Base-by-base conservation (phyloP, 176 grass and related monocot genomes). In the Oryza glaberrima region DNA sequence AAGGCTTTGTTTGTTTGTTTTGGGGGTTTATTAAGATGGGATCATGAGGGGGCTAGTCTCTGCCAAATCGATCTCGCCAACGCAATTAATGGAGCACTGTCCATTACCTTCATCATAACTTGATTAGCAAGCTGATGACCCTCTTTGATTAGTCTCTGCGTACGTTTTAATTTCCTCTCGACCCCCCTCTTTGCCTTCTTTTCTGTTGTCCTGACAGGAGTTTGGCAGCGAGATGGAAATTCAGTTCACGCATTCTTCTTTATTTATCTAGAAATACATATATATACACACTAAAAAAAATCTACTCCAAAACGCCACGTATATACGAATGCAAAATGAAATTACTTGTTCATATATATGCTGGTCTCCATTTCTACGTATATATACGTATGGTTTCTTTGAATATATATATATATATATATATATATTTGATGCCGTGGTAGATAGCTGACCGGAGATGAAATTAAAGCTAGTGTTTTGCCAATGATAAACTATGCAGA, bases 1-100 rank as follows among this genome's bases (percentile, higher is more conserved):
- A 84, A 83, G 56, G 54, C 84, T 89, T 87, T 89, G 84, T 84
- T 87, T 80, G 87, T 79, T 88, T 73, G 87, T 89, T 92, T 89
- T 84, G 65, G 84, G 77, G 51, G 1, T 35, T 71, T 84, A 70
- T 83, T 11, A 51, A 80, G 80, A 84, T 79, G 79, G 80, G 88
- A 69, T 74, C 88, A 78, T 73, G 45, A 6, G 74, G 73, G 36
- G 40, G 7, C 63, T 65, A 73, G 54, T 75, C 63, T 35, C 63
- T 35, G 40, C 67, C 75, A 69, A 58, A 20, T 20, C 54, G 54
- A 75, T 78, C 79, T 76, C 30, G 49, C 60, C 73, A 30, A 40
- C 9, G 7, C 54, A 44, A 61, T 70, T 67, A 71, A 63, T 83
- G 46, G 54, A 58, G 19, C 5, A 38, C 64, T 54, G 19, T 40